These are phyloP conservation scores for Exobasidium cylindrosporum DNA, from an alignment of 1,284 basidiomycete species.

Conservation along the genomic window DNA sequence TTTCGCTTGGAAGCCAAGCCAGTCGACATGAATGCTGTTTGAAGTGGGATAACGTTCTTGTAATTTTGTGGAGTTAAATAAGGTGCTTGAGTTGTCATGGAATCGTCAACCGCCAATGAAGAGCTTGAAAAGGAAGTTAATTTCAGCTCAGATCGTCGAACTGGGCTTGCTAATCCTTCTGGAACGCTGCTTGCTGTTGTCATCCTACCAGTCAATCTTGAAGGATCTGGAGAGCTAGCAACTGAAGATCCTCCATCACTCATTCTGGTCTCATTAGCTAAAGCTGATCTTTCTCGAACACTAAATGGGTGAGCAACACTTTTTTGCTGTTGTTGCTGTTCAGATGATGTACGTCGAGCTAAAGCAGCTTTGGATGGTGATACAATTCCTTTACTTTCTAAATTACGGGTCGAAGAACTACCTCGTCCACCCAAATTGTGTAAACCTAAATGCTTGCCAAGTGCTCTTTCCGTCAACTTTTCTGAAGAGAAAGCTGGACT, in stretches of 20 bases:
- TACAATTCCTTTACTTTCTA: too few relatives aligned
- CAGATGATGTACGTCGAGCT: not conserved
- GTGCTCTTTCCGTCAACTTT: not conserved
- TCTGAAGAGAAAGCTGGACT: not conserved
- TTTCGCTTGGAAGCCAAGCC: slow-evolving; percentile 56
- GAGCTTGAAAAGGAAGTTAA: not conserved
- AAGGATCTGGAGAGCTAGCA: slow-evolving; percentile 10
- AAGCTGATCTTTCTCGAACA: slow-evolving; percentile 31
- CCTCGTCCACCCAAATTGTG: not conserved
- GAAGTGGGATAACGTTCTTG: slow-evolving; percentile 57
- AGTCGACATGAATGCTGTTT: slow-evolving; percentile 57
- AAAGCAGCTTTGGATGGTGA: slow-evolving; percentile 12
- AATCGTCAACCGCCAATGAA: slow-evolving; percentile 5
- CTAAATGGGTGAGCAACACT: slow-evolving; percentile 24
- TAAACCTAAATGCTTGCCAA: not conserved
- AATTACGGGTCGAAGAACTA: slow-evolving; percentile 8
- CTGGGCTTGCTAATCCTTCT: slow-evolving; percentile 15
- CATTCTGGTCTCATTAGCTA: slow-evolving; percentile 31
- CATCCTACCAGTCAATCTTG: not conserved
- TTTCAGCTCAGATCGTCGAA: not conserved
- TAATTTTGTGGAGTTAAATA: slow-evolving; percentile 56
- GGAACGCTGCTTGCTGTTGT: slow-evolving; percentile 10
- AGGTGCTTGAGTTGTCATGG: slow-evolving; percentile 11
- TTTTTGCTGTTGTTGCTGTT: not conserved
- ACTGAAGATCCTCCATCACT: slow-evolving; percentile 26